phyloP scores from a whole-genome alignment of 805 yeast genomes.

The Cyberlindnera petersonii region DNA sequence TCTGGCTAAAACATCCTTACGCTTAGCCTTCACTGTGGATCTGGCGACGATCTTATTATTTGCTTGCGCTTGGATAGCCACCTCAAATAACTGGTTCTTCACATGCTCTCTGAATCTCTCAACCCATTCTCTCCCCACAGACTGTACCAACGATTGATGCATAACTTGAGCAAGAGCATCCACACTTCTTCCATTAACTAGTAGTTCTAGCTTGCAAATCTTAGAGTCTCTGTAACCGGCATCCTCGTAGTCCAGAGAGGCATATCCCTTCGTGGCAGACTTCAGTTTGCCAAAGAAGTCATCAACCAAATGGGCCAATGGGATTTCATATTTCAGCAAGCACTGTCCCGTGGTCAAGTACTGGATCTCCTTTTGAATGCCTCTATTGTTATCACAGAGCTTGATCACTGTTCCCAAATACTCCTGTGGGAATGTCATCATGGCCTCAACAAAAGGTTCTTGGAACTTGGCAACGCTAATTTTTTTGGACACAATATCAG shows the following conservation, averaged over 20 bases:
- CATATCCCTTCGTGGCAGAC: slow-evolving; percentile 87
- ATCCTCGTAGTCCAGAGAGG: slow-evolving; percentile 92
- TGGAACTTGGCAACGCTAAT: slow-evolving; percentile 47
- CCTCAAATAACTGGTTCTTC: slow-evolving; percentile 83
- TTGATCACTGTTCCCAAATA: slow-evolving; percentile 84
- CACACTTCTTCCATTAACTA: slow-evolving; percentile 84
- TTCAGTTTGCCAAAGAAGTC: slow-evolving; percentile 93
- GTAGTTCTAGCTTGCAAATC: slow-evolving; percentile 79
- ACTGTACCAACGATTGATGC: slow-evolving; percentile 74
- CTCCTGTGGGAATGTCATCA: slow-evolving; percentile 88
- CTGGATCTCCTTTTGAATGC: slow-evolving; percentile 73
- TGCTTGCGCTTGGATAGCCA: slow-evolving; percentile 86
- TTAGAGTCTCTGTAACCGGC: slow-evolving; percentile 79
- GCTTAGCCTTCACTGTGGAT: slow-evolving; percentile 87
- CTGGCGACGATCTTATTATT: slow-evolving; percentile 79
- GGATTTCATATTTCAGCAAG: slow-evolving; percentile 71
- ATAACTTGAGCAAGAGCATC: slow-evolving; percentile 91
- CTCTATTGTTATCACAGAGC: slow-evolving; percentile 80
- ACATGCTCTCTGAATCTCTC: slow-evolving; percentile 74
- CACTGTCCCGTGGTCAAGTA: slow-evolving; percentile 80
- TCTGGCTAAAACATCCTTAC: slow-evolving; percentile 92
- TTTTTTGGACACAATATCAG: slow-evolving; percentile 44
- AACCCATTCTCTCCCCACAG: slow-evolving; percentile 78
- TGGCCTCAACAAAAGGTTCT: slow-evolving; percentile 89
- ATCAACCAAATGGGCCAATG: slow-evolving; percentile 86